A percentile compares a stretch with the other conserved stretches of the same genome.
Conservation (phyloP, 23 red algal genomes). For the Agarophyton chilense region DNA sequence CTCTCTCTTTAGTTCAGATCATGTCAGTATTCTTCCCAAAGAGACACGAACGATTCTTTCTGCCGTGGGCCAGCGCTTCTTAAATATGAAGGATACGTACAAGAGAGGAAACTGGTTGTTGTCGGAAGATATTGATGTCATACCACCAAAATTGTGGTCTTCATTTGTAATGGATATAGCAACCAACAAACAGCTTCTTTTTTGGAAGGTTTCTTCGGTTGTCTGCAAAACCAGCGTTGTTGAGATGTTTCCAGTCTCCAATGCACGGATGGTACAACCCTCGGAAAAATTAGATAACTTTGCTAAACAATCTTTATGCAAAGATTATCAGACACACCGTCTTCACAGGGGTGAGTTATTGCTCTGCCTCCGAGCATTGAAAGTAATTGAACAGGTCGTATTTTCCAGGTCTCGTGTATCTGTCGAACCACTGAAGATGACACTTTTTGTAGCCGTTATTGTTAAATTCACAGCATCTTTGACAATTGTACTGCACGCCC, state of each 20-base stretch:
- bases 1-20: background rate
- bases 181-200: constrained; percentile 6
- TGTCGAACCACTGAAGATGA: background rate
- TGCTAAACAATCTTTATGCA: too few relatives aligned
- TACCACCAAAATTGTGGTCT: background rate
- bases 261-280: background rate
- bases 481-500: background rate
- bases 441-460: background rate
- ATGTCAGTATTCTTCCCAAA: background rate
- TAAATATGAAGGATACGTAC: background rate
- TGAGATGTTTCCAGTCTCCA: background rate
- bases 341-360: constrained; percentile 6
- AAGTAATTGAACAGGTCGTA: constrained; percentile 21
- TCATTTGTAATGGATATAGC: constrained; percentile 18
- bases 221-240: background rate
- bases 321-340: too few relatives aligned
- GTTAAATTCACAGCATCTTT: constrained; percentile 5
- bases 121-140: constrained; percentile 9
- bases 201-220: background rate
- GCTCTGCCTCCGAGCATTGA: constrained; percentile 5
- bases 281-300: background rate
- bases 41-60: background rate
- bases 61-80: background rate
- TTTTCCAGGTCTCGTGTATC: background rate
- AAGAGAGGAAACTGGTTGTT: background rate